These are phyloP conservation scores for Yarrowia keelungensis DNA, from an alignment of 805 yeast genomes.

Conservation along the genomic window DNA sequence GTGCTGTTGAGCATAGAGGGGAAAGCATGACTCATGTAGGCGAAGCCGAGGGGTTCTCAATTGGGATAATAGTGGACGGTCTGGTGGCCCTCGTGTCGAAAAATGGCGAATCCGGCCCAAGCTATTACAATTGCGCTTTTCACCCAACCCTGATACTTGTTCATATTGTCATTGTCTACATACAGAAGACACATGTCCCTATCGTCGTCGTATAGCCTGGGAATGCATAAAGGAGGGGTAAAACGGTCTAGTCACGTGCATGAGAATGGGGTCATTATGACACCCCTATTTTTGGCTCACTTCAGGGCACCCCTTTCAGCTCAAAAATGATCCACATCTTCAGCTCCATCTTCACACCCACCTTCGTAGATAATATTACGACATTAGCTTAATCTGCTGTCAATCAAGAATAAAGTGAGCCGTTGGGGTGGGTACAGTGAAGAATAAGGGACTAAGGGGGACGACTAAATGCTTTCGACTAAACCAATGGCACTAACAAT, in stretches of 20 bases:
- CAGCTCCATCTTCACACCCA: too few species aligned
- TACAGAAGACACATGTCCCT: too few species aligned
- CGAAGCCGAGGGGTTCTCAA: neutral
- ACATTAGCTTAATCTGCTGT: slow-evolving; percentile 1
- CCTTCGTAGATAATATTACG: neutral
- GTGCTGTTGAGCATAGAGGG: slow-evolving; percentile 31
- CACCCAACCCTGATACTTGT: too few species aligned
- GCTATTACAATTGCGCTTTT: too few species aligned
- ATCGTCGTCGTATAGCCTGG: neutral
- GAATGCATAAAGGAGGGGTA: slow-evolving; percentile 14
- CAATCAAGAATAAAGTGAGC: neutral
- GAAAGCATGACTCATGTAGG: slow-evolving; percentile 30
- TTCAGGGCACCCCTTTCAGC: too few species aligned
- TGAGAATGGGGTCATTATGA: slow-evolving; percentile 2
- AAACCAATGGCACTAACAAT: neutral
- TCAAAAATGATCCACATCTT: too few species aligned
- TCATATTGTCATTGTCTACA: too few species aligned
- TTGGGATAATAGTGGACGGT: too few species aligned
- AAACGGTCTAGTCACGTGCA: slow-evolving; percentile 15
- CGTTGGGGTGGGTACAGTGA: slow-evolving; percentile 11
- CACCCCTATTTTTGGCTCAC: too few species aligned
- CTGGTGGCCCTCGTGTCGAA: too few species aligned
- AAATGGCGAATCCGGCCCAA: too few species aligned
- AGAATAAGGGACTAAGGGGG: neutral
- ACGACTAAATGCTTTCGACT: neutral